phyloP scores from a whole-genome alignment of 1,139 yeast species.

The Pichia cactophila region DNA sequence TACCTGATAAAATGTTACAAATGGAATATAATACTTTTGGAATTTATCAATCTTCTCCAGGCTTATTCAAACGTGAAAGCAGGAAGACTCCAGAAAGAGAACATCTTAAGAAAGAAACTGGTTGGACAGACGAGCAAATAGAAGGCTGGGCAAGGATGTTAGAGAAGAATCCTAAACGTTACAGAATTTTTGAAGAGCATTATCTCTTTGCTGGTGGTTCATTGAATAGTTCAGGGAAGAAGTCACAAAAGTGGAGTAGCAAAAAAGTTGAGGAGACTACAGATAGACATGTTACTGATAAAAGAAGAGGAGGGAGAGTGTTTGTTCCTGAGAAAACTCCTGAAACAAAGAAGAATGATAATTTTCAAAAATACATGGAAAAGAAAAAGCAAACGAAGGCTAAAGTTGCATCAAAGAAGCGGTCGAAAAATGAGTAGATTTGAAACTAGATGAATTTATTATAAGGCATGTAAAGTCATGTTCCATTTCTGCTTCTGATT shows the following conservation, averaged over 20 bases:
- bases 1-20: constrained; percentile 21
- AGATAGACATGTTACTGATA: constrained; percentile 8
- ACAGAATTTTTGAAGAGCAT: constrained; percentile 53
- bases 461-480: too few relatives aligned
- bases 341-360: constrained; percentile 8
- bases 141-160: constrained; percentile 90
- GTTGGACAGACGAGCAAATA: constrained; percentile 83
- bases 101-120: constrained; percentile 43
- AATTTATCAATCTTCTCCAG: constrained; percentile 45
- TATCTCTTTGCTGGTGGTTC: constrained; percentile 38
- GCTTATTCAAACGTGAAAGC: constrained; percentile 40
- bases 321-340: constrained; percentile 4
- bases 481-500: too few relatives aligned
- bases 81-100: constrained; percentile 48
- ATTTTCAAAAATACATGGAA: constrained; percentile 15
- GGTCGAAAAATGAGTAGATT: not conserved
- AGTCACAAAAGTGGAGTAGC: constrained; percentile 15
- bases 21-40: constrained; percentile 54
- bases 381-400: constrained; percentile 30
- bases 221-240: constrained; percentile 16
- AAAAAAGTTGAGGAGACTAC: constrained; percentile 7
- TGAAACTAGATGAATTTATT: too few relatives aligned
- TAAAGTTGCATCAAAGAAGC: not conserved
- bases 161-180: constrained; percentile 54
- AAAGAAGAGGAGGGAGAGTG: constrained; percentile 3